A percentile compares a stretch with the other conserved stretches of the same genome.
phyloP scores from a whole-genome alignment of 2,329 filamentous ascomycete genomes.

The Cladophialophora psammophila region DNA sequence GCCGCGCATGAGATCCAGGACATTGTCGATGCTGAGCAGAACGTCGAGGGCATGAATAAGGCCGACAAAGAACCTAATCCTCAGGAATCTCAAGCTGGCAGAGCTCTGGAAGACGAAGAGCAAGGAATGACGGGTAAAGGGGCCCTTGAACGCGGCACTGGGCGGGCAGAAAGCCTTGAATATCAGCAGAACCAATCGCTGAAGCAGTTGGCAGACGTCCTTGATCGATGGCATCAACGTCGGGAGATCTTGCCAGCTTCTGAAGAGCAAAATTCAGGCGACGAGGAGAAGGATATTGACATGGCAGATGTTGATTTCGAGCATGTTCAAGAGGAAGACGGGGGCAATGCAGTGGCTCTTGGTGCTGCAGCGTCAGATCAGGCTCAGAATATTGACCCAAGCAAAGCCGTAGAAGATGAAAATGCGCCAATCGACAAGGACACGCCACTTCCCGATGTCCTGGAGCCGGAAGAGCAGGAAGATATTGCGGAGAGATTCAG shows the following conservation, averaged over 20 bases:
- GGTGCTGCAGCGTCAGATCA: slow-evolving; percentile 89
- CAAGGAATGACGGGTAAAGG: slow-evolving; percentile 36
- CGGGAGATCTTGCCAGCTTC: slow-evolving; percentile 75
- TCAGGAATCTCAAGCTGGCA: slow-evolving; percentile 35
- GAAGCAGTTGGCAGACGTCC: slow-evolving; percentile 90
- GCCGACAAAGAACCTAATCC: slow-evolving; percentile 35
- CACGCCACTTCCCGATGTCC: slow-evolving; percentile 64
- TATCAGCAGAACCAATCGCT: slow-evolving; percentile 72
- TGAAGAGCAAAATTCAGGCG: slow-evolving; percentile 61
- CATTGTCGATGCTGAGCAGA: slow-evolving; percentile 46
- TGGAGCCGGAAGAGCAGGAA: slow-evolving; percentile 39
- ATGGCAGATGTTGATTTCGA: slow-evolving; percentile 87
- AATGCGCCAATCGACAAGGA: slow-evolving; percentile 62
- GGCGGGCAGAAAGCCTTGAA: slow-evolving; percentile 36
- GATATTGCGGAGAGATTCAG: slow-evolving; percentile 48
- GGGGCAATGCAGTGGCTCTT: slow-evolving; percentile 88
- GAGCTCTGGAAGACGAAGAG: slow-evolving; percentile 37
- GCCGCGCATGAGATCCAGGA: slow-evolving; percentile 52
- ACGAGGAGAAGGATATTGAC: slow-evolving; percentile 68
- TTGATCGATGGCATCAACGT: slow-evolving; percentile 93
- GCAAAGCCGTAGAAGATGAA: slow-evolving; percentile 80
- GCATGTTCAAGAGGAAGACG: slow-evolving; percentile 83
- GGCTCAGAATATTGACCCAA: slow-evolving; percentile 82
- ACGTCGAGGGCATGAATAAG: slow-evolving; percentile 36
- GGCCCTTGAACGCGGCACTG: slow-evolving; percentile 36